phyloP scores from a whole-genome alignment of 805 yeast species.

The Nakazawaea siamensis region DNA sequence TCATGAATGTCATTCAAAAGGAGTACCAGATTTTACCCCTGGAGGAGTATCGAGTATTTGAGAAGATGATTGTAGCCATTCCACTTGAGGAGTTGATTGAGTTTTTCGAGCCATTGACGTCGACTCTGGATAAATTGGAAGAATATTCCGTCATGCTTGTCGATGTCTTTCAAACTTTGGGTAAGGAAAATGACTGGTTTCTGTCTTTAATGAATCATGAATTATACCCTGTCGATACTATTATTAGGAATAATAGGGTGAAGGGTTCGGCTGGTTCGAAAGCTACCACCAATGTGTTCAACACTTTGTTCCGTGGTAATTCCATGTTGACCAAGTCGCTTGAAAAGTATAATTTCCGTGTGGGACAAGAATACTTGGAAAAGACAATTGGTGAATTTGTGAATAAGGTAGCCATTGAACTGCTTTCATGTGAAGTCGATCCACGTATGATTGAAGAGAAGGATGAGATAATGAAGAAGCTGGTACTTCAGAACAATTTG shows the following conservation, averaged over 20 bases:
- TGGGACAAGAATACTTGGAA: slow-evolving; percentile 75
- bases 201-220: slow-evolving; percentile 61
- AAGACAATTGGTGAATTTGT: slow-evolving; percentile 67
- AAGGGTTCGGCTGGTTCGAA: slow-evolving; percentile 20
- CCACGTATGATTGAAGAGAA: slow-evolving; percentile 37
- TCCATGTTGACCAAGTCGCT: slow-evolving; percentile 75
- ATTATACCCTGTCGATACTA: slow-evolving; percentile 37
- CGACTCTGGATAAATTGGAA: slow-evolving; percentile 33
- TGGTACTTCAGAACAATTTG: slow-evolving; percentile 26
- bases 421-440: slow-evolving; percentile 70
- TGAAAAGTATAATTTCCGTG: slow-evolving; percentile 66
- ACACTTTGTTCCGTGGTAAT: slow-evolving; percentile 75
- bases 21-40: slow-evolving; percentile 57
- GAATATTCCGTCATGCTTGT: slow-evolving; percentile 50
- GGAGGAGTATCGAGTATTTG: slow-evolving; percentile 51
- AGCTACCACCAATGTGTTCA: slow-evolving; percentile 35
- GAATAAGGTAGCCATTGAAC: slow-evolving; percentile 36
- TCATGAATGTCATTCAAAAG: slow-evolving; percentile 38
- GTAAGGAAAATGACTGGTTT: slow-evolving; percentile 68
- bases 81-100: slow-evolving; percentile 45
- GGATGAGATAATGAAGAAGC: slow-evolving; percentile 17
- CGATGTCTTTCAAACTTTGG: slow-evolving; percentile 67
- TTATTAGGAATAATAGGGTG: slow-evolving; percentile 34
- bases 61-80: slow-evolving; percentile 46
- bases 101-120: slow-evolving; percentile 28